Evolutionary conservation across 306 rosid species (phyloP), one percentile per base, ranked within the genome.

Genomic region (Begonia fuchsioides): DNA sequence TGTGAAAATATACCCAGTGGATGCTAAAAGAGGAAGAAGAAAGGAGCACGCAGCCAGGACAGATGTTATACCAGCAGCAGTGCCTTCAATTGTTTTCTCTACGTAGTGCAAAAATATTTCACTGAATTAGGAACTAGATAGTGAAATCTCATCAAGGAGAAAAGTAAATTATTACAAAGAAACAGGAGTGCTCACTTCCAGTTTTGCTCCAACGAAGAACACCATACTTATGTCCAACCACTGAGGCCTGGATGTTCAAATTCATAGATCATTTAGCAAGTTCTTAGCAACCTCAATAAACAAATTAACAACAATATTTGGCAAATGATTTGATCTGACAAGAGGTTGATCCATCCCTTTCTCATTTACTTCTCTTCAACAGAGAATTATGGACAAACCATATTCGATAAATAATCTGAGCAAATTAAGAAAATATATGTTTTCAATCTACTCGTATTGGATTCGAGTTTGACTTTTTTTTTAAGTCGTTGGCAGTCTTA

Each of bases 21-120:
- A 76, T 55, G 98, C 85, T 56, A 85, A 52, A 59, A 90, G 71
- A 15, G 94, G 98, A 71, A 90, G 85, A 56, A 90, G 84, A 62
- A 81, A 68, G 11, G 83, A 79, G 72, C 95, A 90, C 59, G 98
- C 81, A 40, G 78, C 98, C 38, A 90, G 57, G 53, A 84, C 94
- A 59, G 95, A 90, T 43, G 95, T 79, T 69, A 90, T 90, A 56
- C 98, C 98, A 65, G 98, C 98, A 13, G 95, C 94, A 38, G 98
- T 90, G 19, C 95, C 98, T 85, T 90, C 98, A 65, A 90, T 69
- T 17, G 98, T 90, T 81, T 85, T 90, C 85, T 84, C 98, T 90
- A 69, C 61, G 43, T 69, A 73, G 43, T 14, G 53, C 61, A 26
- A 26, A 26, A 58, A 16, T 56, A 60, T 47, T 47, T 58, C 49